Percentiles rank a stretch among this genome's conserved stretches.
Conservation (phyloP, 148 eudicot species). For the Rhododendron henanense region DNA sequence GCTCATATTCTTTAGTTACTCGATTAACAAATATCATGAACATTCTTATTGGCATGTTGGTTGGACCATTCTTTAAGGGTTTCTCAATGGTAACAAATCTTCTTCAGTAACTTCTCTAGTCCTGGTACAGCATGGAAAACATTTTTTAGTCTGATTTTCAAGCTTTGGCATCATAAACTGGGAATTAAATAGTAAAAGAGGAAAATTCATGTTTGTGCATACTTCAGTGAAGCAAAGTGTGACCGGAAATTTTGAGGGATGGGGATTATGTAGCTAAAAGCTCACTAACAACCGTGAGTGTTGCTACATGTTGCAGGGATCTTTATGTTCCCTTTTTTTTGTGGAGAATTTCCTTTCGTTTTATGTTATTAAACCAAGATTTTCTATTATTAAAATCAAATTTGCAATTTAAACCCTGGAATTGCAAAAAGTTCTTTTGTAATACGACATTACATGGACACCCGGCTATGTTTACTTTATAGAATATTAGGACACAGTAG, state of each 20-base stretch:
- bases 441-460: not conserved
- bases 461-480: not conserved
- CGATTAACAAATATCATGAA: not conserved
- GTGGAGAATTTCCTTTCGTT: not conserved
- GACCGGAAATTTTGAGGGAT: not conserved
- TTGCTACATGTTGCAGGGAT: not conserved
- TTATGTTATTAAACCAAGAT: not conserved
- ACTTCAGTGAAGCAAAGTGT: not conserved
- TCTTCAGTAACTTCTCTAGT: not conserved
- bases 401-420: not conserved
- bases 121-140: not conserved
- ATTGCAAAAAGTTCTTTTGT: not conserved
- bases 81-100: not conserved
- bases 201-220: not conserved
- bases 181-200: not conserved
- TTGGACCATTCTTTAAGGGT: not conserved
- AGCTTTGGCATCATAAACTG: not conserved
- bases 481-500: not conserved
- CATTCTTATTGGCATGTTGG: not conserved
- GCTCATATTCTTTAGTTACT: not conserved
- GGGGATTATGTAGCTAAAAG: not conserved
- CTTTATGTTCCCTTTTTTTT: not conserved
- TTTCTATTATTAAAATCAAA: not conserved
- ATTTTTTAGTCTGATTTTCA: constrained; percentile 4
- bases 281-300: not conserved